Percentiles rank a stretch among this genome's conserved stretches.
Evolutionary conservation across 164 flowering plant genomes (phyloP).

Genomic region (Aristolochia contorta): DNA sequence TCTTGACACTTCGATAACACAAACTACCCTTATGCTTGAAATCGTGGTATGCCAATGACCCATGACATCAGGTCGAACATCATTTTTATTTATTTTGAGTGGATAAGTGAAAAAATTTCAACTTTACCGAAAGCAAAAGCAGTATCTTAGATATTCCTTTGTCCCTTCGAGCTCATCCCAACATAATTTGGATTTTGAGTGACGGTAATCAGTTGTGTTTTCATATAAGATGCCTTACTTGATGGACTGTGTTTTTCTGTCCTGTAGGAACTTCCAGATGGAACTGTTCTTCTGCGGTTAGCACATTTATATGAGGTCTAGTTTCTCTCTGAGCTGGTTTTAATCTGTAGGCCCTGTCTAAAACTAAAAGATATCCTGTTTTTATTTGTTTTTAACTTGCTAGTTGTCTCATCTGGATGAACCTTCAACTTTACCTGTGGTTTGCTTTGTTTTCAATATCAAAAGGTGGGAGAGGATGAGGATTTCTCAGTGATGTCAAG

Average conservation of each 20-base stretch:
- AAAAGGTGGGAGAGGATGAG: constrained; percentile 70
- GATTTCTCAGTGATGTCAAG: constrained; percentile 47
- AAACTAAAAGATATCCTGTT: not conserved
- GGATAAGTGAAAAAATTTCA: too few species aligned
- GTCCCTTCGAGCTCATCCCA: too few species aligned
- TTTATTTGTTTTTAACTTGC: not conserved
- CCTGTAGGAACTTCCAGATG: constrained; percentile 70
- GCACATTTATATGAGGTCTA: constrained; percentile 90
- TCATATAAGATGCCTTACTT: not conserved
- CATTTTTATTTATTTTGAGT: too few species aligned
- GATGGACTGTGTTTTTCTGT: not conserved
- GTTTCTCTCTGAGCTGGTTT: not conserved
- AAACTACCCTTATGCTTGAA: too few species aligned
- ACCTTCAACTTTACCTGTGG: not conserved
- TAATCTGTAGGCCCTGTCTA: not conserved
- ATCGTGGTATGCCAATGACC: too few species aligned
- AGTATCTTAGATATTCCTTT: too few species aligned
- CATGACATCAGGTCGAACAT: too few species aligned
- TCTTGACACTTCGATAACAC: too few species aligned
- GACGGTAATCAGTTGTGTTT: not conserved
- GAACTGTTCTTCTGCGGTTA: constrained; percentile 75
- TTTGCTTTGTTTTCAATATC: constrained; percentile 5
- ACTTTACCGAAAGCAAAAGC: too few species aligned
- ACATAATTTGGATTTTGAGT: not conserved
- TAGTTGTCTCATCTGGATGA: not conserved